These are phyloP conservation scores for Dimargaris xerosporica DNA, from an alignment of 192 early-diverging fungal genomes.

Conservation along the genomic window DNA sequence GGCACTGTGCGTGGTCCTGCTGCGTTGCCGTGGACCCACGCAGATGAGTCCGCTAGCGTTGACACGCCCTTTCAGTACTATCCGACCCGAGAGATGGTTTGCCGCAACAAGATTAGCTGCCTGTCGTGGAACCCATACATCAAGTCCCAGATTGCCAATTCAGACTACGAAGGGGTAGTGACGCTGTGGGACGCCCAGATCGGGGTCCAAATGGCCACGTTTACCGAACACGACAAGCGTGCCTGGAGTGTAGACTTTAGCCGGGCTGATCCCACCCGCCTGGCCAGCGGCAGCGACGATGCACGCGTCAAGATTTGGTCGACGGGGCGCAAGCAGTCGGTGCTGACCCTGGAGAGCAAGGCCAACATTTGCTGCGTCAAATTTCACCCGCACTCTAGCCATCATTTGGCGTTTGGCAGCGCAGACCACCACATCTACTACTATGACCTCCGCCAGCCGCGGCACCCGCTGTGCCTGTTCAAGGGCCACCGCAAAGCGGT, in stretches of 20 bases:
- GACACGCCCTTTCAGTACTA: conserved; percentile 39
- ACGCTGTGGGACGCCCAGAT: conserved; percentile 73
- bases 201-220: conserved; percentile 39
- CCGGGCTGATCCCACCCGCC: conserved; percentile 49
- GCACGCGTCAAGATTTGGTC: conserved; percentile 88
- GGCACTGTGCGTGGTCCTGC: neutral
- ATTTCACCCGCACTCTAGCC: conserved; percentile 61
- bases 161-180: conserved; percentile 87
- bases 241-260: conserved; percentile 87
- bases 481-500: conserved; percentile 86
- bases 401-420: conserved; percentile 76
- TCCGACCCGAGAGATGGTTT: conserved; percentile 63
- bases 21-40: neutral
- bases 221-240: conserved; percentile 86
- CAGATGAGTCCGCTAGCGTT: conserved; percentile 13
- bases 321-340: conserved; percentile 48
- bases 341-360: conserved; percentile 65
- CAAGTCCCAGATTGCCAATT: conserved; percentile 69
- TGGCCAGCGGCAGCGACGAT: conserved; percentile 89
- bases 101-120: conserved; percentile 82
- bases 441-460: conserved; percentile 70
- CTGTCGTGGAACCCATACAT: conserved; percentile 81
- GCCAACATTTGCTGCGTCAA: conserved; percentile 90
- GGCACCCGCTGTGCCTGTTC: conserved; percentile 52
- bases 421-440: conserved; percentile 88